Conservation (phyloP, 2,329 filamentous ascomycete species). For the Plectosphaerella sp. region DNA sequence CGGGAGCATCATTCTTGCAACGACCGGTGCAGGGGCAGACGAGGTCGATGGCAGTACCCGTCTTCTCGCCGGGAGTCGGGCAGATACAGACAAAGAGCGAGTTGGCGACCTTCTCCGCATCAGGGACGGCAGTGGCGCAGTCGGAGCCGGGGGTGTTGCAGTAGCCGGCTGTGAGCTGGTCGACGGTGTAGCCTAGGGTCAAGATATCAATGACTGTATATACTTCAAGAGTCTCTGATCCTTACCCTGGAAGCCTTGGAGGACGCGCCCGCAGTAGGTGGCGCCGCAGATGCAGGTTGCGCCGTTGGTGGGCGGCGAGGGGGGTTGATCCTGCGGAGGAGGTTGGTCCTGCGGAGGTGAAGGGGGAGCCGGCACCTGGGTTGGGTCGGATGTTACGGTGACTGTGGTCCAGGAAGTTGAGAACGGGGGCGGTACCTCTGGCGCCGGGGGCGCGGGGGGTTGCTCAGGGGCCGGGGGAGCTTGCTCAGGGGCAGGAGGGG, state of each 20-base stretch:
- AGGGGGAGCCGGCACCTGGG: neutral
- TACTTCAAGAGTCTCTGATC: neutral
- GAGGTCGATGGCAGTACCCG: constrained; percentile 29
- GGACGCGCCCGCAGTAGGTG: constrained; percentile 34
- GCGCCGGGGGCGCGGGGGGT: neutral
- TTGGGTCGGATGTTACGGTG: constrained; percentile 4
- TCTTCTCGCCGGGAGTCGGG: constrained; percentile 21
- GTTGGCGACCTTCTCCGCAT: constrained; percentile 19
- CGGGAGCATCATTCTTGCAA: constrained; percentile 32
- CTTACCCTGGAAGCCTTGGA: constrained; percentile 18
- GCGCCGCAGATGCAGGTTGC: constrained; percentile 35
- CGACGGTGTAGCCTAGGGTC: constrained; percentile 8
- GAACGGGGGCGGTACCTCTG: neutral
- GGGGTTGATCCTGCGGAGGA: neutral
- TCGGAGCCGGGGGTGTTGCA: constrained; percentile 30
- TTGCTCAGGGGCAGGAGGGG: neutral
- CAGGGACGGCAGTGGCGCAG: constrained; percentile 24
- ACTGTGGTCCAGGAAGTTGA: constrained; percentile 2
- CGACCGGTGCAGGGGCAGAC: constrained; percentile 31
- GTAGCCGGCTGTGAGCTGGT: constrained; percentile 27
- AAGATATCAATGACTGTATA: neutral
- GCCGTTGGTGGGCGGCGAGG: constrained; percentile 14
- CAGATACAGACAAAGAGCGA: constrained; percentile 35
- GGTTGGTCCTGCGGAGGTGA: neutral
- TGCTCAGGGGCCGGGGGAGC: neutral